phyloP scores from a whole-genome alignment of 441 rosid genomes.

The Theobroma grandiflorum region DNA sequence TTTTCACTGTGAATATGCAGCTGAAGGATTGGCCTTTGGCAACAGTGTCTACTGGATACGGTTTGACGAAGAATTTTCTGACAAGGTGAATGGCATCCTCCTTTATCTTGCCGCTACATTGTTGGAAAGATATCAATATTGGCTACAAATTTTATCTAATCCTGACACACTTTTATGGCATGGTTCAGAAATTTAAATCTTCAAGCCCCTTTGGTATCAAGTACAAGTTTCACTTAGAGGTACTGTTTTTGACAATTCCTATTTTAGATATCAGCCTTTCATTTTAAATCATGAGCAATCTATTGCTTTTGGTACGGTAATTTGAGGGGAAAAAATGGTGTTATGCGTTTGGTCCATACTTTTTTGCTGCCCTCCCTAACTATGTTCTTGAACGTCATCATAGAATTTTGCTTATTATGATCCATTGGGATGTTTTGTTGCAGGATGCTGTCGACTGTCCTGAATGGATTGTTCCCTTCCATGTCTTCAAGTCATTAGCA shows the following conservation, averaged over 20 bases:
- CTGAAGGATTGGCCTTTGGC: slow-evolving; percentile 74
- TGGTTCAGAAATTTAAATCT: slow-evolving; percentile 78
- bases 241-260: slow-evolving; percentile 31
- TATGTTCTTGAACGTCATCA: not conserved
- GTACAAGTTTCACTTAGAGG: slow-evolving; percentile 96
- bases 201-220: slow-evolving; percentile 84
- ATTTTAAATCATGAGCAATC: not conserved
- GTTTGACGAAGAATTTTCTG: slow-evolving; percentile 82
- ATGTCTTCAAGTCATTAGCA: slow-evolving; percentile 87
- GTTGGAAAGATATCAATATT: not conserved
- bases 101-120: slow-evolving; percentile 1
- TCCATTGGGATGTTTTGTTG: slow-evolving; percentile 15
- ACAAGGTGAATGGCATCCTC: slow-evolving; percentile 58
- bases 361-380: not conserved
- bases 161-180: slow-evolving; percentile 32
- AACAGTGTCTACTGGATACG: slow-evolving; percentile 90
- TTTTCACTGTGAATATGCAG: slow-evolving; percentile 56
- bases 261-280: not conserved
- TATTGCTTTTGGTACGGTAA: not conserved
- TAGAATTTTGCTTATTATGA: not conserved
- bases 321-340: not conserved
- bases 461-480: slow-evolving; percentile 96
- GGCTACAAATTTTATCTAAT: not conserved
- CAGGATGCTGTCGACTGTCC: slow-evolving; percentile 99
- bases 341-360: not conserved